Evolutionary conservation across 306 rosid genomes (phyloP), one percentile per base, ranked within the genome.

Genomic region (Bauhinia variegata): DNA sequence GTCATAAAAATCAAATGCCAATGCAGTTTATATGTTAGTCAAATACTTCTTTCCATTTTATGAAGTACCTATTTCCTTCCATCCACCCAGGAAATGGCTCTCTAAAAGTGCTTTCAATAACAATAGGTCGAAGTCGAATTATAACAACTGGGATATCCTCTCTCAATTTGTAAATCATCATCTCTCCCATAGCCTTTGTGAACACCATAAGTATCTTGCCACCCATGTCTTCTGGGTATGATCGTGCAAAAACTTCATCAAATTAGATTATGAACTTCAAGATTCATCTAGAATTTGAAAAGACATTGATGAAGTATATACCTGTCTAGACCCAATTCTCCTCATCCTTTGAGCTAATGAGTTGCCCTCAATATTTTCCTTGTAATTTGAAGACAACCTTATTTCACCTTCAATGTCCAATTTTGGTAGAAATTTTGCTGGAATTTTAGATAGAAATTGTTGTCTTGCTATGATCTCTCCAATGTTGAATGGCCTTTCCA

Each of bases 21-120:
- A 14, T 59, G 13, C 5, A 65, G 19, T 50, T 18, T 28, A 9
- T 36, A 33, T 51, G 60, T 12, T 70, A 38, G 33, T 38, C 34
- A 4, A 18, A 17, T 2, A 16, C 18, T 34, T 60, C 1, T 11
- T 44, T 31, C 30, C n/a, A 9, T 58, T 52, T 56, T 37, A 63
- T n/a, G n/a, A n/a, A n/a, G n/a, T n/a, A 84, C 99, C 99, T 85
- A 61, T 88, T 93, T 77, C 97, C 99, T 85, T 93, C 96, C 96
- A 93, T 93, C 99, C 97, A 90, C 5, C 99, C 97, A 30, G 96
- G 92, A 72, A 93, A 93, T 64, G 99, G 97, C 50, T 93, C 89
- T 71, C 69, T 88, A 72, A 68, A 80, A 82, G 97, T 93, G 80
- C 99, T 93, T 28, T 93, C 99, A 39, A 93, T 90, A n/a, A 93